Evolutionary conservation across 768 basidiomycete species (phyloP), one percentile per base, ranked within the genome.

Genomic region (Macrolepiota fuliginosa): DNA sequence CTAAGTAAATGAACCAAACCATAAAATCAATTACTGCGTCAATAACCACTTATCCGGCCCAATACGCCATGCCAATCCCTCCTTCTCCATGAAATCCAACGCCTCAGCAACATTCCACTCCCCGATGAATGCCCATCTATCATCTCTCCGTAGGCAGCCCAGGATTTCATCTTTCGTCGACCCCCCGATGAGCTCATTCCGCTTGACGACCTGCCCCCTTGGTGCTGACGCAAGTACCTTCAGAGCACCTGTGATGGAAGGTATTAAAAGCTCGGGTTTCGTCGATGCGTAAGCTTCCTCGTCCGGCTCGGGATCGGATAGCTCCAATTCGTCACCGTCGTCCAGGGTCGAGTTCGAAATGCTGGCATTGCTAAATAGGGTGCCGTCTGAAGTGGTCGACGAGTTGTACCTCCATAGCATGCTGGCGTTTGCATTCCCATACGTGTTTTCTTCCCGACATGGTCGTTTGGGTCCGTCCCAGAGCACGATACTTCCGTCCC

Each of bases 211-310:
- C 25, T 27, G 60, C 19, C 35, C 47, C 35, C 19, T 35, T 1
- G 60, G 60, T 17, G 53, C 54, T 17, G 12, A 5, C 24, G 54
- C 53, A 4, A 61, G 39, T 17, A 6, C 60, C 12, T 7, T 54
- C 25, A 61, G 29, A 3, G 67, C 24, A 69, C 69, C 37, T 35
- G 64, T 62, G 46, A 90, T 78, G 0, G 81, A 69, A 12, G 65
- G 67, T 0, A 81, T 79, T 25, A 92, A 70, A 37, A 83, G 79
- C 4, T 65, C 69, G 0, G 86, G 72, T 17, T 84, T 86, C 22
- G 91, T 76, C 1, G 89, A 77, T 19, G 89, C 69, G 63, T 91
- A 93, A 0, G 85, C 81, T 66, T 90, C 88, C 66, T 93, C 91
- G 46, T 80, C 73, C 0, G 72, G 59, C 11, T 72, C 72, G 0